A percentile compares a stretch with the other conserved stretches of the same genome.
These are phyloP conservation scores for Skeletonema grethae DNA, from an alignment of 108 stramenopile species.

Conservation along the genomic window DNA sequence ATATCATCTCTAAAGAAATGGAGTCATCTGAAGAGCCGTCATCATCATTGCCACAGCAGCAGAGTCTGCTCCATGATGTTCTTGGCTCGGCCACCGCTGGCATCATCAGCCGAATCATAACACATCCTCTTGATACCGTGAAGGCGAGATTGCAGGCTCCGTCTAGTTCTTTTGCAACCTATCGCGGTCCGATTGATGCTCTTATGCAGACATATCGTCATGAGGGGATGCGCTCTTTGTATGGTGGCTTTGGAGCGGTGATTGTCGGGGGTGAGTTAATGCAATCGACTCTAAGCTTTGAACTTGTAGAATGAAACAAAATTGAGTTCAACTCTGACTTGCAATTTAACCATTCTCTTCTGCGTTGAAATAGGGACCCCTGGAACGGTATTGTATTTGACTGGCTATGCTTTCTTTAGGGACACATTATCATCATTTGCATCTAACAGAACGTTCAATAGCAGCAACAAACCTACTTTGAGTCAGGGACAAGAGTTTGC, in stretches of 20 bases:
- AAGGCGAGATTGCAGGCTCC: constrained; percentile 70
- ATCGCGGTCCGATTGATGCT: constrained; percentile 72
- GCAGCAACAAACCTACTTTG: background rate
- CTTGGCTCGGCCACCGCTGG: constrained; percentile 79
- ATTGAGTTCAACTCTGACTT: background rate
- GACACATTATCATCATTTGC: constrained; percentile 35
- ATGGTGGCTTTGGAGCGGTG: constrained; percentile 92
- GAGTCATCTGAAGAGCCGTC: background rate
- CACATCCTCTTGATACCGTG: constrained; percentile 83
- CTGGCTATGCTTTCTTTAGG: constrained; percentile 90
- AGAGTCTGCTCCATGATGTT: constrained; percentile 41
- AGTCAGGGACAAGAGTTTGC: constrained; percentile 46
- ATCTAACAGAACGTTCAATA: constrained; percentile 16
- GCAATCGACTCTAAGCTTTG: background rate
- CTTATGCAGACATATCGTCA: constrained; percentile 57
- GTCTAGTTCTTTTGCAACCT: constrained; percentile 18
- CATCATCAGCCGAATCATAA: constrained; percentile 66
- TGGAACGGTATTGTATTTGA: constrained; percentile 91
- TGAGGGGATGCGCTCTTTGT: constrained; percentile 91
- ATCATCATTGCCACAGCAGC: constrained; percentile 5
- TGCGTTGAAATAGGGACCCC: constrained; percentile 70
- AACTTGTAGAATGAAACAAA: background rate
- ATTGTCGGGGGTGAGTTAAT: constrained; percentile 55
- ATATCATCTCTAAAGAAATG: background rate
- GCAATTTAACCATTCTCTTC: background rate